These are phyloP conservation scores for Lecanicillium sp. DNA, from an alignment of 2,329 filamentous ascomycete species.

Conservation along the genomic window DNA sequence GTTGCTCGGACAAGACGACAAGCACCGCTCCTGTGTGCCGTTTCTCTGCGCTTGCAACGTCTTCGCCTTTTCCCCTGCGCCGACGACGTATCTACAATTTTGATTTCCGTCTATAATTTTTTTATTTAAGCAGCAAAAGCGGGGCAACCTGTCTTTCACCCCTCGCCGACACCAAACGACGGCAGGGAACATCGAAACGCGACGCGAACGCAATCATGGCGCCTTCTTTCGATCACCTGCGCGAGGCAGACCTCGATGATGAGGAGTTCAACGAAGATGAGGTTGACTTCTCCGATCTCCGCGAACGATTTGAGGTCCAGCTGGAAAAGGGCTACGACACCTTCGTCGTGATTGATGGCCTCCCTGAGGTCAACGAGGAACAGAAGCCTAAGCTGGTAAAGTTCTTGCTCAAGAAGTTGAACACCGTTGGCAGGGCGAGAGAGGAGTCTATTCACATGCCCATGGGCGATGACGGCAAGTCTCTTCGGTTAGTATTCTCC, in stretches of 20 bases:
- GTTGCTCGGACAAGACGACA: slow-evolving; percentile 3
- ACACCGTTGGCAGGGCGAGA: slow-evolving; percentile 71
- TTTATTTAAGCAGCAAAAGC: slow-evolving; percentile 16
- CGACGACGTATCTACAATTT: slow-evolving; percentile 1
- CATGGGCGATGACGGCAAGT: slow-evolving; percentile 77
- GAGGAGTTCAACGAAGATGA: slow-evolving; percentile 88
- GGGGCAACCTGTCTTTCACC: slow-evolving; percentile 27
- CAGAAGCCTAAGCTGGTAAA: slow-evolving; percentile 93
- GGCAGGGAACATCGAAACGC: no score
- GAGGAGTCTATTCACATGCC: slow-evolving; percentile 94
- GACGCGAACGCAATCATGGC: slow-evolving; percentile 62
- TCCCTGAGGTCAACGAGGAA: slow-evolving; percentile 82
- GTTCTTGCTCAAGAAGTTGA: slow-evolving; percentile 90
- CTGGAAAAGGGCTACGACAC: slow-evolving; percentile 93
- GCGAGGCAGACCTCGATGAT: slow-evolving; percentile 79
- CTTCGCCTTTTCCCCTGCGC: not conserved
- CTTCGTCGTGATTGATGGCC: slow-evolving; percentile 92
- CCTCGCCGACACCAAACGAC: slow-evolving; percentile 20
- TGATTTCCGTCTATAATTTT: slow-evolving; percentile 1
- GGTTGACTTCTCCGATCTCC: slow-evolving; percentile 89
- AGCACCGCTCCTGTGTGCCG: no score
- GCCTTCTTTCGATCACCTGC: slow-evolving; percentile 79
- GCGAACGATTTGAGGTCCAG: slow-evolving; percentile 91
- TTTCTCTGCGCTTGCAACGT: slow-evolving; percentile 3
- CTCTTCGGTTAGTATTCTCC: slow-evolving; percentile 56